Conservation (phyloP, 768 basidiomycete species). For the Boletus rex-veris region DNA sequence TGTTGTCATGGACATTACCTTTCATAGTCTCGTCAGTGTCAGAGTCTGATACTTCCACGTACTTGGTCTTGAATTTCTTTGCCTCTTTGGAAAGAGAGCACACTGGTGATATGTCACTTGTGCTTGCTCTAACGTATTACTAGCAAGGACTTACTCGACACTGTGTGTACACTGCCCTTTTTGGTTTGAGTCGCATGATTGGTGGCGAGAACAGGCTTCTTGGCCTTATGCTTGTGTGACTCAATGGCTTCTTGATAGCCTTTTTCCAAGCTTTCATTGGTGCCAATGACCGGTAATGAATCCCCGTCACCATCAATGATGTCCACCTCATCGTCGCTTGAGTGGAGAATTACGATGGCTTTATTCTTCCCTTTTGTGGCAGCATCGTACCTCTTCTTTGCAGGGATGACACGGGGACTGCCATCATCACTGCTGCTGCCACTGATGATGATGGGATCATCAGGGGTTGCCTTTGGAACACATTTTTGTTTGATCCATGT, state of each 20-base stretch:
- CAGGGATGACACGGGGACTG: background rate
- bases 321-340: background rate
- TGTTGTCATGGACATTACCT: background rate
- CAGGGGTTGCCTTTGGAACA: background rate
- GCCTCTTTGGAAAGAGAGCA: too few species aligned
- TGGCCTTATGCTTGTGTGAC: background rate
- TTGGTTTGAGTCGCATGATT: background rate
- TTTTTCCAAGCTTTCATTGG: background rate
- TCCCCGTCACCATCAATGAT: too few species aligned
- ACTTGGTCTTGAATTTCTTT: background rate
- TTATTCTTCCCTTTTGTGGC: background rate
- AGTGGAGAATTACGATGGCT: background rate
- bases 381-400: background rate
- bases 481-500: background rate
- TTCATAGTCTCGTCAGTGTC: background rate
- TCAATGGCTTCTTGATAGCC: background rate
- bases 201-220: background rate
- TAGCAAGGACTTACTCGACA: too few species aligned
- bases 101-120: too few species aligned
- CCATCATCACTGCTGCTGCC: constrained; percentile 1
- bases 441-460: constrained; percentile 1
- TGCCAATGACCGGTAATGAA: background rate
- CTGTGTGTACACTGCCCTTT: background rate
- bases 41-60: background rate
- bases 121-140: too few species aligned